Conservation (phyloP, 2,329 filamentous ascomycete species). For the Penicillium brasilianum region DNA sequence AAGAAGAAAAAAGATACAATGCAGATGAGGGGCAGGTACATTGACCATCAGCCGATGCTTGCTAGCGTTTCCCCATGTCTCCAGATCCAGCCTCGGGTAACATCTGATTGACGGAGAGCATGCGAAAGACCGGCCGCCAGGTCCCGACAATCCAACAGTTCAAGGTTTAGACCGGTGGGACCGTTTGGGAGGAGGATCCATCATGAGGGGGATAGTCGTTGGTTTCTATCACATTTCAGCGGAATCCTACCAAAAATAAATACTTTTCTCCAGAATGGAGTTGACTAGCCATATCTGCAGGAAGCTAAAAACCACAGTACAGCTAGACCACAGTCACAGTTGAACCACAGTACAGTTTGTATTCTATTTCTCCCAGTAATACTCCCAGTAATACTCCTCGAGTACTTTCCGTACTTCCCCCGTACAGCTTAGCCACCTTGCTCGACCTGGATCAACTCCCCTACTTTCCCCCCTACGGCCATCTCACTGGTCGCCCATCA, state of each 20-base stretch:
- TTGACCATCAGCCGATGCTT: constrained; percentile 22
- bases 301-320: background rate
- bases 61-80: constrained; percentile 22
- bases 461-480: background rate
- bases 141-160: constrained; percentile 25
- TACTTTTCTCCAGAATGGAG: background rate
- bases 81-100: constrained; percentile 25
- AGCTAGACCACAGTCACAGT: no score
- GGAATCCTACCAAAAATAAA: no score
- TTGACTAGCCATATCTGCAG: constrained; percentile 1
- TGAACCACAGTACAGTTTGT: no score
- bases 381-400: no score
- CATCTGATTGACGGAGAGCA: constrained; percentile 27
- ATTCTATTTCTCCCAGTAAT: no score
- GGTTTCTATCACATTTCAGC: no score
- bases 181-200: constrained; percentile 6
- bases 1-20: background rate
- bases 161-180: constrained; percentile 25
- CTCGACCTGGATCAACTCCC: background rate
- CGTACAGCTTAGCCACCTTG: constrained; percentile 7
- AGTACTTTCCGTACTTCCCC: background rate
- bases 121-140: constrained; percentile 9
- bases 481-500: background rate
- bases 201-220: background rate
- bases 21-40: constrained; percentile 19